A percentile compares a stretch with the other conserved stretches of the same genome.
phyloP scores from a whole-genome alignment of 1,284 basidiomycete genomes.

The Mycena sp. region DNA sequence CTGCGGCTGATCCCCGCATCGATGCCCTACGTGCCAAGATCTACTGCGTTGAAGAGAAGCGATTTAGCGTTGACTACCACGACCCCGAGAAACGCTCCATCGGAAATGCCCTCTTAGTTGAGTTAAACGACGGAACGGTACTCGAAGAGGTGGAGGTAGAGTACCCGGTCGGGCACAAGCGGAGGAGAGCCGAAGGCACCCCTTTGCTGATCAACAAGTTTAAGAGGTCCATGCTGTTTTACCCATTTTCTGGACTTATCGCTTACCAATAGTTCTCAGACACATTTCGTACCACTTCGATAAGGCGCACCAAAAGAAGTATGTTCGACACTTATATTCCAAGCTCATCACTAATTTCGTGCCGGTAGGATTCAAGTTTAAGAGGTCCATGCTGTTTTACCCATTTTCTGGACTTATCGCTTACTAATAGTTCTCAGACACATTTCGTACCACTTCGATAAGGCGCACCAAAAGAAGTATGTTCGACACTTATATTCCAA shows the following conservation, averaged over 20 bases:
- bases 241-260: neutral
- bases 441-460: slow-evolving; percentile 80
- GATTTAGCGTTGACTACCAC: slow-evolving; percentile 85
- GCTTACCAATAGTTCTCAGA: slow-evolving; percentile 38
- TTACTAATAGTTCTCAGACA: slow-evolving; percentile 52
- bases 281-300: slow-evolving; percentile 86
- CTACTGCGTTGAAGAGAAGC: slow-evolving; percentile 82
- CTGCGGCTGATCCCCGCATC: slow-evolving; percentile 87
- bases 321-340: slow-evolving; percentile 41
- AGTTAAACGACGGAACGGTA: slow-evolving; percentile 89
- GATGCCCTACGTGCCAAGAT: slow-evolving; percentile 89
- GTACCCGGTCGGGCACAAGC: slow-evolving; percentile 91
- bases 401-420: neutral
- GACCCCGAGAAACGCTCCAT: slow-evolving; percentile 92
- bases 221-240: slow-evolving; percentile 64
- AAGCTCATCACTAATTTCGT: no score
- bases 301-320: slow-evolving; percentile 76
- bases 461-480: slow-evolving; percentile 76
- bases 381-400: slow-evolving; percentile 60
- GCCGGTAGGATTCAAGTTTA: no score
- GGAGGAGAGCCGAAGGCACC: slow-evolving; percentile 86
- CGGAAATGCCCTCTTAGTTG: slow-evolving; percentile 88
- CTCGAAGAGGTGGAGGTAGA: slow-evolving; percentile 91
- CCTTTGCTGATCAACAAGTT: slow-evolving; percentile 92
- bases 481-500: slow-evolving; percentile 38